Base-by-base conservation (phyloP, 1,284 basidiomycete genomes). In the Thecaphora thlaspeos region DNA sequence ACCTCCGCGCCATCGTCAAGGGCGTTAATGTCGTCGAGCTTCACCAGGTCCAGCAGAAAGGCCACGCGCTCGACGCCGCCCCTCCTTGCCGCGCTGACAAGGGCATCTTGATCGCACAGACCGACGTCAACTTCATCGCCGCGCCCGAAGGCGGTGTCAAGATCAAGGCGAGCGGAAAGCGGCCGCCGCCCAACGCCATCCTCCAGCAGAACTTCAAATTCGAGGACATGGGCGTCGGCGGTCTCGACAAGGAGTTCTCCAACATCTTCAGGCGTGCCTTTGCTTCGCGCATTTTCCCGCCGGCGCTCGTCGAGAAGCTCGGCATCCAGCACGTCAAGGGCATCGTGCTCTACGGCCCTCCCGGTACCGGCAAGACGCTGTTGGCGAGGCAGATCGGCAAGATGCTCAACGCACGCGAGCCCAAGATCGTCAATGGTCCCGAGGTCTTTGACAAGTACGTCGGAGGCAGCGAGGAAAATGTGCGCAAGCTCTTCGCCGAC, bases 181-280 rank as follows among this genome's bases (percentile, higher is more conserved):
- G 90, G 87, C 91, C 90, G 0, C 87, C 91, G 4, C 86, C 92
- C 14, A 98, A 97, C 77, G 92, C 94, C 0, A 96, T 99, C 71
- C 83, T 99, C 10, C 88, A 92, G 1, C 91, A 95, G 2, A 97
- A 97, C 81, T 99, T 99, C 85, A 97, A 95, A 80, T 99, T 99
- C 68, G 90, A 96, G 77, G 95, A 99, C 79, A 98, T 99, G 94
- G 95, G 95, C 23, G 97, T 99, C 73, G 95, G 95, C 77, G 95
- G 95, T 77, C 83, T 99, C 38, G 95, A 99, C 79, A 83, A 85
- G 9, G 95, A 99, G 77, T 99, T 99, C 76, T 86, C 86, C 52
- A 87, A 91, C 51, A 99, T 99, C 77, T 99, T 99, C 82, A 90
- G 95, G 78, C 89, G 95, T 76, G 95, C 95, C 0, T 99, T 99